These are phyloP conservation scores for Boletus albobrunnescens DNA, from an alignment of 1,284 basidiomycete genomes.

Conservation along the genomic window DNA sequence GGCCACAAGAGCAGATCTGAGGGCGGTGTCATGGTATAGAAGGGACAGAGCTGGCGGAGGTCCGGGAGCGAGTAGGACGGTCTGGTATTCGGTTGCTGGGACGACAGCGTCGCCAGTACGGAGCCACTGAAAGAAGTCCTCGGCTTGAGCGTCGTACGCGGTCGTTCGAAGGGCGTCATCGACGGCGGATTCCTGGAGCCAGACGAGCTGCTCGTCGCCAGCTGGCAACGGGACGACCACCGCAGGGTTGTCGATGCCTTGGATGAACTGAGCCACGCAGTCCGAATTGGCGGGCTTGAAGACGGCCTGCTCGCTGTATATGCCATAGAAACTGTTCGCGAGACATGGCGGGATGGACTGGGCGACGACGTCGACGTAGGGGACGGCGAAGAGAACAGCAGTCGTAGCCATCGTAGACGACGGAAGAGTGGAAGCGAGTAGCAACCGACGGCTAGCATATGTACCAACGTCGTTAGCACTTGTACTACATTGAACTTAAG, in stretches of 20 bases:
- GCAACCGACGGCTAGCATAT: no score
- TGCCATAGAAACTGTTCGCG: conserved; percentile 50
- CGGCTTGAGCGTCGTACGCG: conserved; percentile 30
- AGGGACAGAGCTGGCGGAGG: conserved; percentile 9
- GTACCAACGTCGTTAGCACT: no score
- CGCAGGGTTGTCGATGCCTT: background rate
- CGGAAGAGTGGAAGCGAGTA: background rate
- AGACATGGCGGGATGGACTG: conserved; percentile 42
- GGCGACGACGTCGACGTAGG: conserved; percentile 20
- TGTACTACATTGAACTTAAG: no score
- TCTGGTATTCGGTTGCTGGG: conserved; percentile 16
- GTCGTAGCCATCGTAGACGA: conserved; percentile 14
- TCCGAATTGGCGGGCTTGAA: conserved; percentile 38
- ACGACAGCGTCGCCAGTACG: conserved; percentile 18
- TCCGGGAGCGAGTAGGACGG: conserved; percentile 15
- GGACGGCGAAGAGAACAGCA: conserved; percentile 21
- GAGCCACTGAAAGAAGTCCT: conserved; percentile 32
- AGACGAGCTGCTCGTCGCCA: conserved; percentile 46
- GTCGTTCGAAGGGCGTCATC: conserved; percentile 40
- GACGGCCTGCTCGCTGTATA: conserved; percentile 45
- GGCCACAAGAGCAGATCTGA: conserved; percentile 21
- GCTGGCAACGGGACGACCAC: conserved; percentile 27
- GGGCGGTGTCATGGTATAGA: conserved; percentile 9
- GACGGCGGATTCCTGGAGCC: conserved; percentile 55
- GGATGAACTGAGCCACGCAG: conserved; percentile 31